Conservation (phyloP, 306 rosid species). For the Gastrolobium villosum region DNA sequence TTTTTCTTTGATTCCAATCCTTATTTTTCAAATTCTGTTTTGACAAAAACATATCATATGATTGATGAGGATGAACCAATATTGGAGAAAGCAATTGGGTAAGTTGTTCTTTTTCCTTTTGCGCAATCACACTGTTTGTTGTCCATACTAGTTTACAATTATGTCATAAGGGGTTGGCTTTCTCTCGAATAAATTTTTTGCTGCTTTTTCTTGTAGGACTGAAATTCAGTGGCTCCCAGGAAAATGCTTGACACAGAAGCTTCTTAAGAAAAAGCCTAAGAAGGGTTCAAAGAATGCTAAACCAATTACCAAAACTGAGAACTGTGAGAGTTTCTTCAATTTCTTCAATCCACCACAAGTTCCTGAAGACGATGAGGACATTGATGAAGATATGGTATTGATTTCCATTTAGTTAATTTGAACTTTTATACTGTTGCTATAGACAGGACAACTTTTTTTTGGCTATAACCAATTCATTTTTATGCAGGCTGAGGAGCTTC, state of each 20-base stretch:
- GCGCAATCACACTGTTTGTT: not conserved
- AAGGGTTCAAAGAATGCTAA: slow-evolving; percentile 92
- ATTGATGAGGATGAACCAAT: slow-evolving; percentile 94
- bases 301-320: slow-evolving; percentile 93
- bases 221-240: slow-evolving; percentile 90
- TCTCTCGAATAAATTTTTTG: not conserved
- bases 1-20: slow-evolving; percentile 86
- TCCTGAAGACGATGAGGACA: slow-evolving; percentile 92
- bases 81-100: slow-evolving; percentile 94
- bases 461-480: not conserved
- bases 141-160: not conserved
- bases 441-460: not conserved
- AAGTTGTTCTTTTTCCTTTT: slow-evolving; percentile 17
- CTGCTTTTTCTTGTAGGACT: slow-evolving; percentile 63
- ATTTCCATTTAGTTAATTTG: not conserved
- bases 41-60: slow-evolving; percentile 91
- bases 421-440: not conserved
- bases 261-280: slow-evolving; percentile 98
- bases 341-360: slow-evolving; percentile 91
- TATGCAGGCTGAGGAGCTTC: slow-evolving; percentile 89
- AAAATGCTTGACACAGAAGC: slow-evolving; percentile 87
- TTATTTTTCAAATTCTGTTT: slow-evolving; percentile 74
- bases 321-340: slow-evolving; percentile 97
- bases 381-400: slow-evolving; percentile 85
- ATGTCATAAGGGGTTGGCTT: not conserved